A percentile compares a stretch with the other conserved stretches of the same genome.
Conservation (phyloP, 306 rosid genomes). For the Rosa rugosa region DNA sequence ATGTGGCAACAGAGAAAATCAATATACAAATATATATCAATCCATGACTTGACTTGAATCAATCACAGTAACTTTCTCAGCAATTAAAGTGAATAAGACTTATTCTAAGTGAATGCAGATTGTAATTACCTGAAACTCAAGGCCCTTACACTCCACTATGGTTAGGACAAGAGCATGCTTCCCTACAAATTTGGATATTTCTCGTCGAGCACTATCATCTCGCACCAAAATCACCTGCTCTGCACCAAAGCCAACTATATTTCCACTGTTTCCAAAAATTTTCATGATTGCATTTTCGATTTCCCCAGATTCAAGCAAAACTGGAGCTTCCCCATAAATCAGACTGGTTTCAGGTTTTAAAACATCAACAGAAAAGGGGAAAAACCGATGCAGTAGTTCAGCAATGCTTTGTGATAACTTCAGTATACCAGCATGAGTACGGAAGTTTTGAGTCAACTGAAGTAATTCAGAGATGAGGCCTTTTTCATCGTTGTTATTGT, state of each 20-base stretch:
- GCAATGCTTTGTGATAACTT: slow-evolving; percentile 53
- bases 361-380: too few relatives aligned
- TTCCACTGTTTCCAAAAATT: slow-evolving; percentile 44
- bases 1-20: too few relatives aligned
- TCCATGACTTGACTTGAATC: background rate
- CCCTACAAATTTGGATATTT: slow-evolving; percentile 37
- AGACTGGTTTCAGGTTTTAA: too few relatives aligned
- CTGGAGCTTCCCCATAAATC: slow-evolving; percentile 63
- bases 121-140: slow-evolving; percentile 64
- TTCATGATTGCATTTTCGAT: slow-evolving; percentile 41
- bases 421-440: slow-evolving; percentile 56
- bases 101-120: background rate
- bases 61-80: background rate
- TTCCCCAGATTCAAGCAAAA: slow-evolving; percentile 43
- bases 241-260: slow-evolving; percentile 61
- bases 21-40: too few relatives aligned
- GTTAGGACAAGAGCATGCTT: slow-evolving; percentile 64
- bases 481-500: background rate
- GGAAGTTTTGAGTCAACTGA: slow-evolving; percentile 60
- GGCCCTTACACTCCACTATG: slow-evolving; percentile 61
- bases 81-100: background rate
- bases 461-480: slow-evolving; percentile 14
- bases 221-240: slow-evolving; percentile 71
- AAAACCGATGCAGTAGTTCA: slow-evolving; percentile 49
- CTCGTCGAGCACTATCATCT: slow-evolving; percentile 46